Conservation (phyloP, 306 rosid genomes). For the Trifolium subterraneum region DNA sequence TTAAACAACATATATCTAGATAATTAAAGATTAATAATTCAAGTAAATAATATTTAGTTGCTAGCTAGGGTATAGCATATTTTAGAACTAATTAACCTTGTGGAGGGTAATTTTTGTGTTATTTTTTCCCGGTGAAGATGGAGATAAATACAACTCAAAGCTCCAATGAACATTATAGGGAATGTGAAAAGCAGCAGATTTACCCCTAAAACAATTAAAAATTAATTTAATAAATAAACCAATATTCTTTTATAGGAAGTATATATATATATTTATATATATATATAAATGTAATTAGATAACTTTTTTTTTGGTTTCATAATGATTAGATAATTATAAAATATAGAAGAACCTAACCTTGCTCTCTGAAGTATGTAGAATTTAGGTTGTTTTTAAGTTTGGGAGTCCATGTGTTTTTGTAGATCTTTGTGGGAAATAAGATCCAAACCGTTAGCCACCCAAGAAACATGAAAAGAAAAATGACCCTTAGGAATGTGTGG, state of each 20-base stretch:
- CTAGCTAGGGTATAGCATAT: background rate
- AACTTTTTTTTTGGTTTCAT: too few relatives aligned
- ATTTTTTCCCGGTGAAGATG: constrained; percentile 50
- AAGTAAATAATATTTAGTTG: background rate
- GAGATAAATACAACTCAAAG: constrained; percentile 60
- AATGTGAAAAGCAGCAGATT: constrained; percentile 68
- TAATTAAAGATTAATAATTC: background rate
- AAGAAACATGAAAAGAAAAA: constrained; percentile 48
- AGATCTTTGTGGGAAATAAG: constrained; percentile 59
- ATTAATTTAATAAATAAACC: background rate
- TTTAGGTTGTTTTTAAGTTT: constrained; percentile 44
- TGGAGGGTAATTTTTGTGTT: constrained; percentile 27
- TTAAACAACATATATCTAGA: background rate
- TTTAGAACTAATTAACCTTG: constrained; percentile 37
- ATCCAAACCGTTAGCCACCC: constrained; percentile 65
- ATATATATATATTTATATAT: too few relatives aligned
- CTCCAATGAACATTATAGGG: constrained; percentile 65
- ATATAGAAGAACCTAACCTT: constrained; percentile 47
- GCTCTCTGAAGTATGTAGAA: constrained; percentile 60
- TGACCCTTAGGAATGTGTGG: constrained; percentile 36
- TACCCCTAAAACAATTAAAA: constrained; percentile 41
- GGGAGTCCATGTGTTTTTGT: constrained; percentile 53
- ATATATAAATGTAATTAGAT: too few relatives aligned
- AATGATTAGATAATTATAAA: too few relatives aligned
- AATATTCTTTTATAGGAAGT: background rate